Evolutionary conservation across 805 yeast species (phyloP).

Genomic region (Myxozyma sirexii): DNA sequence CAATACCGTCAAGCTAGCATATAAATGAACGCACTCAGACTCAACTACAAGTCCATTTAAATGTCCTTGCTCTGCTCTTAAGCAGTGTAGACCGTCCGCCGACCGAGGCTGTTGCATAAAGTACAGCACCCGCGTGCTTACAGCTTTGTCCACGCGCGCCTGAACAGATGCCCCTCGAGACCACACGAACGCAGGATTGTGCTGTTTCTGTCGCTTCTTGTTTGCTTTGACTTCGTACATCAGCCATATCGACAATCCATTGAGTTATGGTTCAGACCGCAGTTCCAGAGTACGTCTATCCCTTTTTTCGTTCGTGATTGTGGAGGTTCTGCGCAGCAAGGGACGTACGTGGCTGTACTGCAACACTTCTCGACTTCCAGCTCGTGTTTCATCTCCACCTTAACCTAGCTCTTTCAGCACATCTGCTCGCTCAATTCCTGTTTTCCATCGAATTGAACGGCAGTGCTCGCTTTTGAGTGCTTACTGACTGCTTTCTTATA

Average conservation of each 20-base stretch:
- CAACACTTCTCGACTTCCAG: background rate
- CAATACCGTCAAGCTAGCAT: too few relatives aligned
- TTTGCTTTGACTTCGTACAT: background rate
- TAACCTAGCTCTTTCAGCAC: too few relatives aligned
- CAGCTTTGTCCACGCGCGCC: background rate
- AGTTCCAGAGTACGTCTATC: conserved; percentile 12
- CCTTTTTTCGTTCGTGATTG: background rate
- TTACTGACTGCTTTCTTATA: conserved; percentile 28
- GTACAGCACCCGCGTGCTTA: too few relatives aligned
- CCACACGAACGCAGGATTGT: background rate
- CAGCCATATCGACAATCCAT: background rate
- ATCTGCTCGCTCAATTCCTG: too few relatives aligned
- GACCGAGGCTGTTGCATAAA: too few relatives aligned
- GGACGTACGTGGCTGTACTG: conserved; percentile 4
- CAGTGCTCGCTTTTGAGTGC: background rate
- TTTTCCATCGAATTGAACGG: background rate
- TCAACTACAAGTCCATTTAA: too few relatives aligned
- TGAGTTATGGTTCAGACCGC: conserved; percentile 12
- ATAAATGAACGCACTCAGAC: too few relatives aligned
- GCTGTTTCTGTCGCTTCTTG: background rate
- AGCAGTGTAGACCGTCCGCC: too few relatives aligned
- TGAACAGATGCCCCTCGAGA: background rate
- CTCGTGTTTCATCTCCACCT: background rate
- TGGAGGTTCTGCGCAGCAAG: background rate
- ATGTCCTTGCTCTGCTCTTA: too few relatives aligned